Conservation (phyloP, 163 green algal species). For the Chlamydomonas reinhardtii region DNA sequence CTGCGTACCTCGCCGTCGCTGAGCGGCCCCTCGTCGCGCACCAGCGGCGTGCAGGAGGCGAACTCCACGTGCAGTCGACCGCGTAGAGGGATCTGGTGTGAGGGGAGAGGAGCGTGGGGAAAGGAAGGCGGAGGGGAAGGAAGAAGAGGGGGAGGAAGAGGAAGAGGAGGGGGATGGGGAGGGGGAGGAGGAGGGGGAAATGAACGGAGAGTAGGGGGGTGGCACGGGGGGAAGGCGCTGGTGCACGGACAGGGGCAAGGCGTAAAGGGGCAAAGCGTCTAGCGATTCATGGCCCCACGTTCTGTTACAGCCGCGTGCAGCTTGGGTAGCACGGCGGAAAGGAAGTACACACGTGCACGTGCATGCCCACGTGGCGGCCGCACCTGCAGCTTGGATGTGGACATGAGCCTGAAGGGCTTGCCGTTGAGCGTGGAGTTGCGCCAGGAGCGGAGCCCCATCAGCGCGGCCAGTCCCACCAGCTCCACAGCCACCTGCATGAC, state of each 20-base stretch:
- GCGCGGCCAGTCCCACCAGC: constrained; percentile 25
- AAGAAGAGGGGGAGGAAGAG: neutral
- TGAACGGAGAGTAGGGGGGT: too few species aligned
- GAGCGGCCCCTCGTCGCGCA: constrained; percentile 9
- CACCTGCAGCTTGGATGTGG: constrained; percentile 25
- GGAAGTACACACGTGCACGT: too few species aligned
- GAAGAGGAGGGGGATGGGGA: neutral
- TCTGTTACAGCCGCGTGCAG: too few species aligned
- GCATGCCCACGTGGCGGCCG: neutral
- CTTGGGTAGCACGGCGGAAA: too few species aligned
- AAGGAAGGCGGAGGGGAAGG: too few species aligned
- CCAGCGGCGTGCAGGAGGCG: constrained; percentile 2
- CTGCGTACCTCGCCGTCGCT: constrained; percentile 26
- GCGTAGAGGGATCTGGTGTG: constrained; percentile 18
- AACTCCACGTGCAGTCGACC: constrained; percentile 35
- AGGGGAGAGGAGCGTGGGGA: neutral
- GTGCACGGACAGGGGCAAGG: too few species aligned
- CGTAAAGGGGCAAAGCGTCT: too few species aligned
- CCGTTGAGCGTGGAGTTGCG: constrained; percentile 29
- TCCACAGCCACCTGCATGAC: constrained; percentile 36
- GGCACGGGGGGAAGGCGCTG: too few species aligned
- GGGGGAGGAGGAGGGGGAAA: too few species aligned
- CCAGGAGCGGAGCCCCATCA: constrained; percentile 38
- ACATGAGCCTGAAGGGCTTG: constrained; percentile 35
- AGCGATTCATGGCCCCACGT: too few species aligned